Evolutionary conservation across 331 rosid genomes (phyloP), one percentile per base, ranked within the genome.

Genomic region (Pyracantha coccinea): DNA sequence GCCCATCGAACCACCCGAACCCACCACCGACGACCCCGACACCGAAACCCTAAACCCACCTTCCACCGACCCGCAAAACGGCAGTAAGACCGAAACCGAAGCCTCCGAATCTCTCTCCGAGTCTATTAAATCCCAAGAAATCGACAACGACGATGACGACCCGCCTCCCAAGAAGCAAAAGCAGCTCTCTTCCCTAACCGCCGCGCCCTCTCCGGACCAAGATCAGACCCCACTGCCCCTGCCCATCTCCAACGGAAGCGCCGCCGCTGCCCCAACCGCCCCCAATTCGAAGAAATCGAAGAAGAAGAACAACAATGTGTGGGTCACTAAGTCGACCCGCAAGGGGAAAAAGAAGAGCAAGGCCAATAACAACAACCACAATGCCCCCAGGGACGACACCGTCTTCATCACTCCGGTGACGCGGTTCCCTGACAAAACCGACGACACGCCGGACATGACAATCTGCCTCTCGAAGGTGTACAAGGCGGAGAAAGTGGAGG

Each of bases 401-500:
- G 97, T 95, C n/a, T 83, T 95, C 76, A 89, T 95, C 76, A 85
- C 99, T 1, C 99, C 97, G 4, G 93, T 95, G 6, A 86, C 86
- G 35, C 84, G 96, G 73, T 95, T 95, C 31, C 97, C 97, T 0
- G 99, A 95, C 79, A 95, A 92, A 77, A 86, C 73, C 14, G 97
- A 95, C 69, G 99, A 95, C 77, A 78, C 86, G n/a, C 83, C 87
- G 21, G 96, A 89, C 20, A 82, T 89, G 93, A 80, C 74, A 29
- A 88, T 95, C 45, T 95, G 97, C 53, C 78, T 92, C 5, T 92
- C 99, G 25, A 95, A 92, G 87, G 93, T 90, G 4, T 92, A 85
- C 89, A 94, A 94, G 85, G 99, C 99, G 8, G 99, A 95, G 79
- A 95, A 92, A 69, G 99, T 95, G 1, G 99, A 92, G 55, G 62